Conservation (phyloP, 2,329 filamentous ascomycete genomes). For the Scytalidium lignicola region DNA sequence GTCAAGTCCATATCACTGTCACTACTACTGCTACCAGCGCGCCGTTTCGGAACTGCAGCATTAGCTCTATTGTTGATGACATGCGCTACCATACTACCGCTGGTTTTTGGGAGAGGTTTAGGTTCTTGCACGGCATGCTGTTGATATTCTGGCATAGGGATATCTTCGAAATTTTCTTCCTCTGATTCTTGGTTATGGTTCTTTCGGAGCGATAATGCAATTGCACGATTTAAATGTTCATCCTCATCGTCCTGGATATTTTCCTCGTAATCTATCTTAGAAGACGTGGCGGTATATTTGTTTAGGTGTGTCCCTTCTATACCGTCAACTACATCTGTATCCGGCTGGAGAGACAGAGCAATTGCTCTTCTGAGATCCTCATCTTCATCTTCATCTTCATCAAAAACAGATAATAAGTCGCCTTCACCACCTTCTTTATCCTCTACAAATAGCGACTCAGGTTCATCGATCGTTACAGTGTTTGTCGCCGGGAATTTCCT, state of each 20-base stretch:
- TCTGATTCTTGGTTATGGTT: constrained; percentile 39
- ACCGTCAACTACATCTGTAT: constrained; percentile 2
- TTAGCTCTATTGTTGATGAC: constrained; percentile 70
- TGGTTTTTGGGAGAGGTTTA: constrained; percentile 46
- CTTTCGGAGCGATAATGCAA: constrained; percentile 77
- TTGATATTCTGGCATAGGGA: constrained; percentile 48
- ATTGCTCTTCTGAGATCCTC: constrained; percentile 77
- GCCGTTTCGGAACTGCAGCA: constrained; percentile 47
- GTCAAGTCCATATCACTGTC: constrained; percentile 79
- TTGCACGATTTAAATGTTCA: constrained; percentile 73
- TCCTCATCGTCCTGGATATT: constrained; percentile 50
- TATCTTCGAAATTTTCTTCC: constrained; percentile 44
- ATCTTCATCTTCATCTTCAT: constrained; percentile 31
- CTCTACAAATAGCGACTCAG: constrained; percentile 24
- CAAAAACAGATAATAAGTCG: constrained; percentile 4
- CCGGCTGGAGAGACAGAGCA: constrained; percentile 68
- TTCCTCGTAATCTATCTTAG: neutral
- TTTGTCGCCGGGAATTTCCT: constrained; percentile 13
- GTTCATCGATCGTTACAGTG: constrained; percentile 11
- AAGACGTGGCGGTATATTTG: neutral
- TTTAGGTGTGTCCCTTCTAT: constrained; percentile 32
- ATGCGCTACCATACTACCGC: constrained; percentile 62
- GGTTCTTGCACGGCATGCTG: constrained; percentile 47
- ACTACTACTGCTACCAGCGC: constrained; percentile 37
- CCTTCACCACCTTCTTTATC: constrained; percentile 7